These are phyloP conservation scores for Calophaca sinica DNA, from an alignment of 306 rosid species.

Conservation along the genomic window DNA sequence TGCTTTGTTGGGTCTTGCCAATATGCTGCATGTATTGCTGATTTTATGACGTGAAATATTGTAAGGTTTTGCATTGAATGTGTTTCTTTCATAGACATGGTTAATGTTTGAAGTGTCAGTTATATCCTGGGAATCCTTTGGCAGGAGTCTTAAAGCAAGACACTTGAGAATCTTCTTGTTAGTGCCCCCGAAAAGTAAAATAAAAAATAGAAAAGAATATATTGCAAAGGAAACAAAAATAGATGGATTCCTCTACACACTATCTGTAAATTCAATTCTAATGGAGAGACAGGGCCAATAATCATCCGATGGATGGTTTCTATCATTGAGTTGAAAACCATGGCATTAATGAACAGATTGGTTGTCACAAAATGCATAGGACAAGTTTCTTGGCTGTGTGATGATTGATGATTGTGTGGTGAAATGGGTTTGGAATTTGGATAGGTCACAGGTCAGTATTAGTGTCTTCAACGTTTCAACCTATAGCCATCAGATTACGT, in stretches of 20 bases:
- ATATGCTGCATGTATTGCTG: constrained; percentile 23
- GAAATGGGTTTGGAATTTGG: neutral
- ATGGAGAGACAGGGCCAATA: neutral
- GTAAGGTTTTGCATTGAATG: neutral
- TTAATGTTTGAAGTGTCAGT: neutral
- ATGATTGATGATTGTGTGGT: constrained; percentile 19
- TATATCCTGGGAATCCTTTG: neutral
- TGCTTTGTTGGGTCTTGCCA: neutral
- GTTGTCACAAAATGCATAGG: constrained; percentile 15
- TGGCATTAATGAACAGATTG: constrained; percentile 18
- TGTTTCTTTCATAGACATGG: constrained; percentile 14
- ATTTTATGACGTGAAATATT: constrained; percentile 9
- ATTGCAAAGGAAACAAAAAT: too few relatives aligned
- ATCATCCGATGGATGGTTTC: constrained; percentile 21
- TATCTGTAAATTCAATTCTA: constrained; percentile 3
- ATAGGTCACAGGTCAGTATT: neutral
- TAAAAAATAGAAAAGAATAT: neutral
- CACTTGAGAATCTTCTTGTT: constrained; percentile 7
- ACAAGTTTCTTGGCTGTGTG: constrained; percentile 24
- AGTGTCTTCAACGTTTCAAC: constrained; percentile 36
- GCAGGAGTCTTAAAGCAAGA: neutral
- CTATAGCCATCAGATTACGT: constrained; percentile 26
- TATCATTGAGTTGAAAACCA: constrained; percentile 20
- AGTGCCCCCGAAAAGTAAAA: neutral
- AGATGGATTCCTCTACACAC: too few relatives aligned